Evolutionary conservation across 176 grass and related monocot species (phyloP), one percentile per base, ranked within the genome.

Genomic region (Aechmea fasciata): DNA sequence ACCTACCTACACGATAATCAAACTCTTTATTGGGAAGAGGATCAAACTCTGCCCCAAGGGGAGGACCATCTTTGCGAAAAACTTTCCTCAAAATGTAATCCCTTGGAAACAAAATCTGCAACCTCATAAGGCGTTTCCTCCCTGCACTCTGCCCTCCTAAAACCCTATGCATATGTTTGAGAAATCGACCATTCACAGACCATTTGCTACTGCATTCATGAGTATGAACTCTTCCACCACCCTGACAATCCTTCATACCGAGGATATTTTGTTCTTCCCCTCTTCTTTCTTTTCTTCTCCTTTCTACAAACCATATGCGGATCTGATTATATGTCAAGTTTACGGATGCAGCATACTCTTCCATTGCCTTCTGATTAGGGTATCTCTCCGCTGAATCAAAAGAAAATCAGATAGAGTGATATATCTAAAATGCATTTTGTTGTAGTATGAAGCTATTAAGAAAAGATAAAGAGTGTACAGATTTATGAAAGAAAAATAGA

Each of bases 231-330:
- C 10, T 79, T 71, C 50, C 19, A 41, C 28, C 73, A 72, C 62
- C 72, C 28, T 59, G 70, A 52, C 65, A 72, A 51, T 53, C 77
- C 65, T 75, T 74, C 65, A 75, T 69, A 50, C 63, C 63, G 65
- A 50, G 28, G 13, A 61, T 71, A 49, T 52, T 14, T 52, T 65
- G 51, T 75, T 85, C 79, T 53, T 68, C 81, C 67, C 85, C 75
- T 78, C 51, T 90, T 75, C 81, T 93, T 51, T 93, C 82, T 83
- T 94, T 99, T 69, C 95, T 90, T 86, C 95, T 99, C 75, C 90
- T 86, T 69, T 99, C 90, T 77, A 83, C 80, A 86, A 99, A 99
- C 95, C 95, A 99, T 48, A 87, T 82, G 29, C 83, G 85, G 7
- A 99, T 80, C 73, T 99, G 95, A 55, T 19, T 94, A 78, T 90